Percentiles rank a stretch among this genome's conserved stretches.
Evolutionary conservation across 257 asterid species (phyloP).

Genomic region (Ocimum tenuiflorum): DNA sequence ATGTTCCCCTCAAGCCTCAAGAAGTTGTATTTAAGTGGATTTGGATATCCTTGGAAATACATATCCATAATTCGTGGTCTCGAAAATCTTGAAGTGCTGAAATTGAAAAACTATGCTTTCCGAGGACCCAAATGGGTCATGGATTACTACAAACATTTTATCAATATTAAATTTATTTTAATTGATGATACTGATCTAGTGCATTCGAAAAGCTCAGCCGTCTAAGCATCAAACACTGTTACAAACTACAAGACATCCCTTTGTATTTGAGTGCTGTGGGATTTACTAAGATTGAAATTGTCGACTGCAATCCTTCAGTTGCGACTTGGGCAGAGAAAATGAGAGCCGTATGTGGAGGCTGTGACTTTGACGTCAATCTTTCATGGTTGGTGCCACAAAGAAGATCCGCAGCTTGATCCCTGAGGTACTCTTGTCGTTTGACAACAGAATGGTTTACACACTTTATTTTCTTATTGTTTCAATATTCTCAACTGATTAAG

Average conservation of each 20-base stretch:
- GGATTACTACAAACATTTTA: neutral
- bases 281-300: neutral
- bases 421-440: too few relatives aligned
- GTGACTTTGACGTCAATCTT: too few relatives aligned
- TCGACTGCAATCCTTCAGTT: neutral
- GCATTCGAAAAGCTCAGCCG: neutral
- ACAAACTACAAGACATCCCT: neutral
- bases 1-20: neutral
- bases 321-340: too few relatives aligned
- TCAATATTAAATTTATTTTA: neutral
- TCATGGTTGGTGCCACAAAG: too few relatives aligned
- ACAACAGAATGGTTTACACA: too few relatives aligned
- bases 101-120: conserved; percentile 17
- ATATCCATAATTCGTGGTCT: neutral
- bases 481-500: too few relatives aligned
- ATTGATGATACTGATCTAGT: conserved; percentile 1
- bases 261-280: too few relatives aligned
- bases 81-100: conserved; percentile 15
- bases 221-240: neutral
- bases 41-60: conserved; percentile 10
- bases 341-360: too few relatives aligned
- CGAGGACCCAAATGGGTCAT: conserved; percentile 6
- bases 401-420: too few relatives aligned
- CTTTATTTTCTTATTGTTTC: too few relatives aligned
- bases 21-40: conserved; percentile 7